A percentile compares a stretch with the other conserved stretches of the same genome.
Conservation (phyloP, 2,329 filamentous ascomycete species). For the Alternaria triticina region DNA sequence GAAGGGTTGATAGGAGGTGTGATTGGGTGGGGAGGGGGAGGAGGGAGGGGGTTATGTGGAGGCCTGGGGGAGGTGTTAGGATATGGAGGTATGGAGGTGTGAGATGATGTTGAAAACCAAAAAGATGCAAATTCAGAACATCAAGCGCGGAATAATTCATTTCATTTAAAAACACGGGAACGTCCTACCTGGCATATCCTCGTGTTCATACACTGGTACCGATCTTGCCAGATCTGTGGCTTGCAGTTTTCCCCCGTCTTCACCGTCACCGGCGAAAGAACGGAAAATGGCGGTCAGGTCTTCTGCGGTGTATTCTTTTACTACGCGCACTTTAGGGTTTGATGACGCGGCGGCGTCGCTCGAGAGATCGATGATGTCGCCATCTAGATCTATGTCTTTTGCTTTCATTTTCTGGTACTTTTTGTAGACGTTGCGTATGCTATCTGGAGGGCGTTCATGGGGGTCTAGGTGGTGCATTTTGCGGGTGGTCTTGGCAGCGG, state of each 20-base stretch:
- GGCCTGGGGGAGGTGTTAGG: slow-evolving; percentile 60
- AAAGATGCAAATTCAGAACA: not conserved
- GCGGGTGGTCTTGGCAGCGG: not conserved
- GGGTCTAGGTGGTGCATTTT: slow-evolving; percentile 65
- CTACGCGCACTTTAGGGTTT: slow-evolving; percentile 27
- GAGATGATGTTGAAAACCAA: too few species aligned
- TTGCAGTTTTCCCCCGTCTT: slow-evolving; percentile 5
- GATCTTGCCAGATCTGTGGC: slow-evolving; percentile 2
- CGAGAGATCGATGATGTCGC: slow-evolving; percentile 51
- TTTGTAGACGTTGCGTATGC: slow-evolving; percentile 77
- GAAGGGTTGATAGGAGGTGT: slow-evolving; percentile 71
- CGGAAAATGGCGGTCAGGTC: slow-evolving; percentile 31
- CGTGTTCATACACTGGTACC: slow-evolving; percentile 64
- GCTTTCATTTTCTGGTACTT: slow-evolving; percentile 67
- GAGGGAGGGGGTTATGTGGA: slow-evolving; percentile 77
- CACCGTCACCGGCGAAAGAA: slow-evolving; percentile 28
- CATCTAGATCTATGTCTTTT: slow-evolving; percentile 57
- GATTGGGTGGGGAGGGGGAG: slow-evolving; percentile 73
- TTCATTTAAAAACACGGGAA: not conserved
- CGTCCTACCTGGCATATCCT: slow-evolving; percentile 69
- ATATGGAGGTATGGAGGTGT: not conserved
- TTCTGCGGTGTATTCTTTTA: slow-evolving; percentile 25
- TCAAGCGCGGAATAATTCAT: not conserved
- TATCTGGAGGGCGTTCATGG: slow-evolving; percentile 76
- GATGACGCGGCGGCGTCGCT: slow-evolving; percentile 34